A percentile compares a stretch with the other conserved stretches of the same genome.
These are phyloP conservation scores for Eucalyptus cladocalyx DNA, from an alignment of 345 rosid species.

Conservation along the genomic window DNA sequence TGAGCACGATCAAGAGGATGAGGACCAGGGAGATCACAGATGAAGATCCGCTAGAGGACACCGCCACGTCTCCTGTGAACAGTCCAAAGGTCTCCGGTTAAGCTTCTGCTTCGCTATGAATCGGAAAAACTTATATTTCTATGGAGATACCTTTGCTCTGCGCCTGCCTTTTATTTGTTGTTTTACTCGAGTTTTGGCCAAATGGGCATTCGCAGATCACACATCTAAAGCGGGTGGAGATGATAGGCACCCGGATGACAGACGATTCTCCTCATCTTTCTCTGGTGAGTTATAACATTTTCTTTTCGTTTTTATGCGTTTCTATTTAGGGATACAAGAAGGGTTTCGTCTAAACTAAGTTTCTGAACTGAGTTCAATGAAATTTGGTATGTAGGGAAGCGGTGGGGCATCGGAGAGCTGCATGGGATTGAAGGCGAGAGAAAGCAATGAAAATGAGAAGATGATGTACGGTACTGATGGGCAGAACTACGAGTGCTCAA, in stretches of 20 bases:
- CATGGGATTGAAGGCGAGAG: slow-evolving; percentile 1
- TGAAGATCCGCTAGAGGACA: slow-evolving; percentile 84
- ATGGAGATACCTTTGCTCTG: background rate
- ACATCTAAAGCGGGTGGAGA: slow-evolving; percentile 25
- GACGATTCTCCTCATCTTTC: slow-evolving; percentile 20
- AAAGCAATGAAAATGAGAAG: slow-evolving; percentile 5
- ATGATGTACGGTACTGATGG: background rate
- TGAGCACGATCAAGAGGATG: slow-evolving; percentile 28
- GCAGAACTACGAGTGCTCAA: slow-evolving; percentile 9
- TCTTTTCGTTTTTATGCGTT: background rate
- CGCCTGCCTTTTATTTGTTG: background rate
- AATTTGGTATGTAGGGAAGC: background rate
- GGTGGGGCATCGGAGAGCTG: slow-evolving; percentile 17
- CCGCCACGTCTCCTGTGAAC: slow-evolving; percentile 83
- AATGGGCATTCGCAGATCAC: slow-evolving; percentile 21
- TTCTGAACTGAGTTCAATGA: background rate
- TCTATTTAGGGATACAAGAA: background rate
- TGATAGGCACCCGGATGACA: slow-evolving; percentile 19
- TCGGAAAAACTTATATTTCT: background rate
- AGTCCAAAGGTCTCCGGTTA: slow-evolving; percentile 52
- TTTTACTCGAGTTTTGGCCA: background rate
- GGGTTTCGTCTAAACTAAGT: background rate
- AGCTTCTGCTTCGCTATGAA: background rate
- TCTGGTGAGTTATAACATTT: slow-evolving; percentile 6
- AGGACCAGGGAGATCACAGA: slow-evolving; percentile 32